phyloP scores from a whole-genome alignment of 768 basidiomycete genomes.

The Amanita phalloides region DNA sequence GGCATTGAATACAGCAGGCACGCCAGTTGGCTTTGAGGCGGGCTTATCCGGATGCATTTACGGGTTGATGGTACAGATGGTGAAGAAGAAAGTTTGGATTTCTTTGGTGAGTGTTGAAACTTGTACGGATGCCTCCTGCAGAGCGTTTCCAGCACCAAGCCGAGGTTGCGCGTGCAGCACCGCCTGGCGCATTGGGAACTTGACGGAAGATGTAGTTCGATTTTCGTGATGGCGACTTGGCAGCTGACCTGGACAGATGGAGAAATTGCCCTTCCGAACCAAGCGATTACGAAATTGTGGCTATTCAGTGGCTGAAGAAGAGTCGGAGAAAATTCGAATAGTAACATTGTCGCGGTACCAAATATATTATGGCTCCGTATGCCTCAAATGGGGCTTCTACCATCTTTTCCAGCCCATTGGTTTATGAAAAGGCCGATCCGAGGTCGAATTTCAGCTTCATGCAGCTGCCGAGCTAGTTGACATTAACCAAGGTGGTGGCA shows the following conservation, averaged over 20 bases:
- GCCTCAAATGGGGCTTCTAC: background rate
- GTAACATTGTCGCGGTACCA: too few relatives aligned
- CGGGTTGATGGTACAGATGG: conserved; percentile 29
- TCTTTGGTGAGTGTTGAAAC: conserved; percentile 56
- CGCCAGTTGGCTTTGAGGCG: conserved; percentile 84
- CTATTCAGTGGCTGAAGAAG: conserved; percentile 55
- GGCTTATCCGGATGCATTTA: conserved; percentile 91
- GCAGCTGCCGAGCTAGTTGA: too few relatives aligned
- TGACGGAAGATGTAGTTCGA: conserved; percentile 63
- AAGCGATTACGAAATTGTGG: conserved; percentile 81
- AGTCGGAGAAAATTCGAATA: too few relatives aligned
- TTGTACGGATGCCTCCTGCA: conserved; percentile 54
- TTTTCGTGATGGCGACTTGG: background rate
- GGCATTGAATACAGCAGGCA: conserved; percentile 94
- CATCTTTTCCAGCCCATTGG: too few relatives aligned
- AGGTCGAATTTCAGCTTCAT: too few relatives aligned
- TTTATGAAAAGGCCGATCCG: too few relatives aligned
- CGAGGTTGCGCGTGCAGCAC: conserved; percentile 73
- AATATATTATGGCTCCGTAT: too few relatives aligned
- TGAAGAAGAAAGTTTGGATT: conserved; percentile 29
- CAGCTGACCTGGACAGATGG: conserved; percentile 45
- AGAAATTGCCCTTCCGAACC: conserved; percentile 73
- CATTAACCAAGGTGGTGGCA: too few relatives aligned
- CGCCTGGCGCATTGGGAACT: conserved; percentile 91
- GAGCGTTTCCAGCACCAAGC: conserved; percentile 90